Evolutionary conservation across 1,139 yeast genomes (phyloP).

Genomic region (Waltiozyma sp.): DNA sequence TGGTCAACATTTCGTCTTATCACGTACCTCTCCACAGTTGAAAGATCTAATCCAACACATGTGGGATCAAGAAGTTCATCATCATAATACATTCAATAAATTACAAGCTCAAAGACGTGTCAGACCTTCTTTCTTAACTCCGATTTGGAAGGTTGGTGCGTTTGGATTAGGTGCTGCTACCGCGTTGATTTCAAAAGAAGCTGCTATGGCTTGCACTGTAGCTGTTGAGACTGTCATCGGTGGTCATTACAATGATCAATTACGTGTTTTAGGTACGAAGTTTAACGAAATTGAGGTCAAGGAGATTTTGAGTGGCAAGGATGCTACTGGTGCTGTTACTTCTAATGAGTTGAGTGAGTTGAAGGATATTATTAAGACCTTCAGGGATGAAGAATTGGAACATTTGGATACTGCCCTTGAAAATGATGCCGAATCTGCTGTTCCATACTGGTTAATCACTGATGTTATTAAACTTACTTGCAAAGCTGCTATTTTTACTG

Average conservation of each 20-base stretch:
- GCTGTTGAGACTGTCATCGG: slow-evolving; percentile 99
- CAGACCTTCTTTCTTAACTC: slow-evolving; percentile 83
- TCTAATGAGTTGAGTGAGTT: slow-evolving; percentile 47
- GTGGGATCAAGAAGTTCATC: slow-evolving; percentile 98
- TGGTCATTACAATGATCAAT: slow-evolving; percentile 84
- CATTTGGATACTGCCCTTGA: slow-evolving; percentile 90
- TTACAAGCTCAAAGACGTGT: slow-evolving; percentile 71
- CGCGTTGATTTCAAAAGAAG: slow-evolving; percentile 81
- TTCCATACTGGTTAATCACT: slow-evolving; percentile 80
- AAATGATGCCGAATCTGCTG: slow-evolving; percentile 86
- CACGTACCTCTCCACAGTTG: slow-evolving; percentile 58
- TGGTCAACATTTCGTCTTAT: slow-evolving; percentile 78
- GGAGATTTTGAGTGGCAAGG: slow-evolving; percentile 30
- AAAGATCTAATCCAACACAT: slow-evolving; percentile 74
- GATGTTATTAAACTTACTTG: slow-evolving; percentile 81
- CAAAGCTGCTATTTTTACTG: slow-evolving; percentile 82
- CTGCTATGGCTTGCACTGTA: slow-evolving; percentile 99
- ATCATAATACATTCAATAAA: slow-evolving; percentile 72
- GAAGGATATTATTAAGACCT: slow-evolving; percentile 55
- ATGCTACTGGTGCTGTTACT: slow-evolving; percentile 21
- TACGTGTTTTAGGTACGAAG: slow-evolving; percentile 62
- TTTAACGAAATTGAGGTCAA: slow-evolving; percentile 33
- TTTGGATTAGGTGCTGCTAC: slow-evolving; percentile 79
- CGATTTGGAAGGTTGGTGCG: slow-evolving; percentile 90
- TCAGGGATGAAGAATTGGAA: slow-evolving; percentile 92